Evolutionary conservation across 2,329 filamentous ascomycete species (phyloP), one percentile per base, ranked within the genome.

Genomic region (Aspergillus fructus): DNA sequence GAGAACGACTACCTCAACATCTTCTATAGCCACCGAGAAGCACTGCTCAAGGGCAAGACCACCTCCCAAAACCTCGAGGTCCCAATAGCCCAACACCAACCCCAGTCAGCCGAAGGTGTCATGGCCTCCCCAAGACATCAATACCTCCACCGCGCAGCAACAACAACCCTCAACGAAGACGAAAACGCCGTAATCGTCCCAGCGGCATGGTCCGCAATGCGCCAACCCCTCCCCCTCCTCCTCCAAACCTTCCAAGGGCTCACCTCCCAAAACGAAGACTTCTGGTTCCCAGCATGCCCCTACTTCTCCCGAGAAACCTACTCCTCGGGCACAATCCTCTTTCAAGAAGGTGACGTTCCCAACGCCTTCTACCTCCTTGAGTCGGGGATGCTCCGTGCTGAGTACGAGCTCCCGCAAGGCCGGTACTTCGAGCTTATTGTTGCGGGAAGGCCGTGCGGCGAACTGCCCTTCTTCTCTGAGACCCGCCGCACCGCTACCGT

Each of bases 211-310:
- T 87, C 89, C 67, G 86, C 87, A 64, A 96, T 97, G 73, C 90
- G 90, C 63, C 92, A 97, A 70, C 94, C 94, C 0, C 84, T 97
- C 7, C 89, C 91, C 1, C 85, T 99, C 47, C 91, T 99, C 74
- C 83, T 99, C 23, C 93, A 97, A 71, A 91, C 94, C n/a, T 97
- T 99, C 77, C 89, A 94, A 69, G 90, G 91, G 45, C 79, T 97
- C 12, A 96, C 90, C 51, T 80, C 86, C 52, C 87, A 90, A 72
- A 94, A 93, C 68, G 92, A 96, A 73, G 93, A 97, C 73, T 97
- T 97, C 71, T 99, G 94, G 94, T 93, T 93, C 74, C 85, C 85
- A 1, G 88, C 87, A 0, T 85, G 85, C 4, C 79, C 84, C 0
- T 97, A 89, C 76, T 97, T 99, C 69, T 76, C 79, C 40, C 85